A percentile compares a stretch with the other conserved stretches of the same genome.
These are phyloP conservation scores for Gigaspora rosea DNA, from an alignment of 192 early-diverging fungal species.

Conservation along the genomic window DNA sequence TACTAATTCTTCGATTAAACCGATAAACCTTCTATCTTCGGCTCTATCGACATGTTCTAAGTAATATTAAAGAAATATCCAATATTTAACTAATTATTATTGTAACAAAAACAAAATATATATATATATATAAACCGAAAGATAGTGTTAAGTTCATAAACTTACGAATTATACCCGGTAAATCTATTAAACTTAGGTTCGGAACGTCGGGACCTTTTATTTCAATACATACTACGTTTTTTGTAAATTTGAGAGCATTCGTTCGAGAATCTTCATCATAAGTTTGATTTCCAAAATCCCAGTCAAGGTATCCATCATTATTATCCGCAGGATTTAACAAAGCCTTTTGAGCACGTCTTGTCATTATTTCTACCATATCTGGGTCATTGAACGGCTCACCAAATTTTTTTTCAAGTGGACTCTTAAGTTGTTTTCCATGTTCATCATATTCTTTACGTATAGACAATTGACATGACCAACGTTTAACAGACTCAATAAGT, in stretches of 20 bases:
- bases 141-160: conserved; percentile 25
- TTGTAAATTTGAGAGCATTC: conserved; percentile 53
- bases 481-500: conserved; percentile 26
- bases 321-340: conserved; percentile 51
- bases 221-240: conserved; percentile 58
- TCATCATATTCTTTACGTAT: conserved; percentile 54
- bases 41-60: conserved; percentile 7
- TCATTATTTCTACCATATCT: conserved; percentile 43
- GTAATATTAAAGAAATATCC: too few species aligned
- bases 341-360: conserved; percentile 57
- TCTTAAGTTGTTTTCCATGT: conserved; percentile 33
- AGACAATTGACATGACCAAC: conserved; percentile 51
- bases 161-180: conserved; percentile 61
- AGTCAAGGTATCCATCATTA: neutral
- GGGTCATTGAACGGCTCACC: conserved; percentile 34
- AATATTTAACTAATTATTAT: too few species aligned
- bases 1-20: conserved; percentile 51
- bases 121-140: neutral
- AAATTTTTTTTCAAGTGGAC: conserved; percentile 44
- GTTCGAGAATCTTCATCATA: conserved; percentile 46
- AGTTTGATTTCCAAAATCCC: neutral
- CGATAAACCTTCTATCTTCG: conserved; percentile 50
- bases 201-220: conserved; percentile 50
- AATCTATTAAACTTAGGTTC: conserved; percentile 61
- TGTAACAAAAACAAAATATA: too few species aligned